phyloP scores from a whole-genome alignment of 805 yeast genomes.

The Metschnikowia chrysomelidarum region DNA sequence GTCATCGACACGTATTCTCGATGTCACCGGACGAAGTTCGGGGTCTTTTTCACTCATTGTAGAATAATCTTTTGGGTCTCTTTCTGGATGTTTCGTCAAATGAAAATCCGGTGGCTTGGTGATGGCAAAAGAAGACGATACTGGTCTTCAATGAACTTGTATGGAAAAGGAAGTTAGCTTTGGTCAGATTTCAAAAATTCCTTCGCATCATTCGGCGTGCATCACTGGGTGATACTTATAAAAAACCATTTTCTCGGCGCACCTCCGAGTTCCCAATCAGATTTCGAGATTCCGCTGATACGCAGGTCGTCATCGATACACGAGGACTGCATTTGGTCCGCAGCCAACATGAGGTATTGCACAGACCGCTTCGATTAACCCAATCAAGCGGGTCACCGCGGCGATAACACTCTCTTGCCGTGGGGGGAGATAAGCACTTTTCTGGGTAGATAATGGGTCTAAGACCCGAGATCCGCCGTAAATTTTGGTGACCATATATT shows the following conservation, averaged over 20 bases:
- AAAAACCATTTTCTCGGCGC: neutral
- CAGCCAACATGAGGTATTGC: constrained; percentile 1
- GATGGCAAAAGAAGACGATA: no score
- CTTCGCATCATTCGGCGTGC: no score
- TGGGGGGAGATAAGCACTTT: constrained; percentile 3
- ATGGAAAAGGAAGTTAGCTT: no score
- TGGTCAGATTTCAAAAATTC: no score
- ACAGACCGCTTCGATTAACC: constrained; percentile 2
- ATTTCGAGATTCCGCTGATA: constrained; percentile 1
- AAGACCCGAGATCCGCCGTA: no score
- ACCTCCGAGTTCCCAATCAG: neutral
- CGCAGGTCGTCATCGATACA: neutral
- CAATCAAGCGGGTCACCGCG: constrained; percentile 7
- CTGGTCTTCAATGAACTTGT: no score
- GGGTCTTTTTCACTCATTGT: constrained; percentile 12
- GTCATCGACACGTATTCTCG: constrained; percentile 35
- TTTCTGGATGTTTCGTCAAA: no score
- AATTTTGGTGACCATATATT: no score
- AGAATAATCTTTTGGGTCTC: no score
- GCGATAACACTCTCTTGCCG: constrained; percentile 2
- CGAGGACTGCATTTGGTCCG: neutral
- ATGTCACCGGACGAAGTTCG: constrained; percentile 20
- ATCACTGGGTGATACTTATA: no score
- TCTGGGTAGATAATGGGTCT: neutral
- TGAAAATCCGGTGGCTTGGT: no score